phyloP scores from a whole-genome alignment of 495 filamentous ascomycete genomes.

The Lasiosphaeria ovina region DNA sequence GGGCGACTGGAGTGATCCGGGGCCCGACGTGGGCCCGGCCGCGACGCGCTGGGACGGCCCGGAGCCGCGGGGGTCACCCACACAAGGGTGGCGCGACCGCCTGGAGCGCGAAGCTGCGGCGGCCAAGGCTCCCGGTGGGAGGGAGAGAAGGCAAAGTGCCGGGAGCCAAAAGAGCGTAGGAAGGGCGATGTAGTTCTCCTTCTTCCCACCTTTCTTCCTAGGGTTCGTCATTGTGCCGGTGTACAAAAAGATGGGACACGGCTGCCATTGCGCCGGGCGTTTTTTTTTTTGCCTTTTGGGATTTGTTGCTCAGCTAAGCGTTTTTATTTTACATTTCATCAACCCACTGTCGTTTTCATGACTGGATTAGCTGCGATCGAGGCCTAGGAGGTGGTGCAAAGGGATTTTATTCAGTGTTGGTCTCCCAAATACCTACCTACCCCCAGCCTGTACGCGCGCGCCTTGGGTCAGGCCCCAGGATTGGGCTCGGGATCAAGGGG shows the following conservation, averaged over 20 bases:
- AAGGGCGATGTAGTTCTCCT: slow-evolving; percentile 34
- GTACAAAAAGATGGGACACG: too few relatives aligned
- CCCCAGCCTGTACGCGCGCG: too few relatives aligned
- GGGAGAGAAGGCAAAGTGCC: slow-evolving; percentile 18
- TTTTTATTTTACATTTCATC: not conserved
- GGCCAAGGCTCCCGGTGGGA: not conserved
- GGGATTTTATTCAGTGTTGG: too few relatives aligned
- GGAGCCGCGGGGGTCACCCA: slow-evolving; percentile 22
- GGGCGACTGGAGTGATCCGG: slow-evolving; percentile 52
- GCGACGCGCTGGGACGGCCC: slow-evolving; percentile 32
- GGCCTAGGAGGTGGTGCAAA: not conserved
- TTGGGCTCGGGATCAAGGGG: too few relatives aligned
- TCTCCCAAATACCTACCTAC: too few relatives aligned
- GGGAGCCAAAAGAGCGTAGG: slow-evolving; percentile 36
- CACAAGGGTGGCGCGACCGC: slow-evolving; percentile 22
- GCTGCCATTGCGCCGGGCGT: slow-evolving; percentile 1
- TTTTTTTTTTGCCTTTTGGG: not conserved
- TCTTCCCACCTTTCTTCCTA: not conserved
- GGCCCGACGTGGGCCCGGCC: slow-evolving; percentile 48
- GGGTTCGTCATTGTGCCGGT: not conserved
- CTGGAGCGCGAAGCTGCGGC: slow-evolving; percentile 14
- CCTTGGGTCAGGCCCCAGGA: too few relatives aligned
- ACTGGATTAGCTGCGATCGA: not conserved
- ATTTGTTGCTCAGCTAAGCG: slow-evolving; percentile 3
- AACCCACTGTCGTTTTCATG: not conserved